Evolutionary conservation across 2,329 filamentous ascomycete species (phyloP).

Genomic region (Ceratocystis eucalypticola): DNA sequence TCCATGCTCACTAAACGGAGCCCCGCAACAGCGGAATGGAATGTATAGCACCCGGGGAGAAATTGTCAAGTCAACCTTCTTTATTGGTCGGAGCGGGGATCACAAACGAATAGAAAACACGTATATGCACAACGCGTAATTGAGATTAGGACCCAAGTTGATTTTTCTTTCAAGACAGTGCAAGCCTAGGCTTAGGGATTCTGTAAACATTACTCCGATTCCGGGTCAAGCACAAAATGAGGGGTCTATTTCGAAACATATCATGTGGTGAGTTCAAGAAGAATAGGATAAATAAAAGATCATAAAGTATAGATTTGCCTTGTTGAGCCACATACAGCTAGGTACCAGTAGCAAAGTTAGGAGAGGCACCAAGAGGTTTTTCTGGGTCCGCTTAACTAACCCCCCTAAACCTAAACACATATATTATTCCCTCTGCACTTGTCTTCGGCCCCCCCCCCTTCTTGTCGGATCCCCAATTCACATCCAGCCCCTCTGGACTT

Average conservation of each 20-base stretch:
- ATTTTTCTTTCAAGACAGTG: background rate
- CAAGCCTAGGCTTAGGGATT: background rate
- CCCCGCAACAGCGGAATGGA: slow-evolving; percentile 1
- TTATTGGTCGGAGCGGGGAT: background rate
- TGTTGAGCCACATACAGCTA: background rate
- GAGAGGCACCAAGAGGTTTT: slow-evolving; percentile 1
- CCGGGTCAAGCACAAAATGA: background rate
- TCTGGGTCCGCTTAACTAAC: background rate
- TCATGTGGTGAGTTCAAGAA: background rate
- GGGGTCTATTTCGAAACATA: background rate
- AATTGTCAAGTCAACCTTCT: background rate
- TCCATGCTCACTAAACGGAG: background rate
- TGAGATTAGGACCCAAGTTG: background rate
- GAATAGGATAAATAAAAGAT: too few species aligned
- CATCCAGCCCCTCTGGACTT: slow-evolving; percentile 2
- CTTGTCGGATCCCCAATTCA: background rate
- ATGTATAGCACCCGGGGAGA: background rate
- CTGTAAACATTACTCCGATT: background rate
- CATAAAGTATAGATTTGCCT: background rate
- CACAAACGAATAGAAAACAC: background rate
- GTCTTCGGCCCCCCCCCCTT: background rate
- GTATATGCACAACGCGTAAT: slow-evolving; percentile 1
- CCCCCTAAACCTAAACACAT: background rate
- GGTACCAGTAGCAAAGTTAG: background rate
- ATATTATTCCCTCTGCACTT: slow-evolving; percentile 5